These are phyloP conservation scores for Cubamyces lactineus DNA, from an alignment of 768 basidiomycete species.

Conservation along the genomic window DNA sequence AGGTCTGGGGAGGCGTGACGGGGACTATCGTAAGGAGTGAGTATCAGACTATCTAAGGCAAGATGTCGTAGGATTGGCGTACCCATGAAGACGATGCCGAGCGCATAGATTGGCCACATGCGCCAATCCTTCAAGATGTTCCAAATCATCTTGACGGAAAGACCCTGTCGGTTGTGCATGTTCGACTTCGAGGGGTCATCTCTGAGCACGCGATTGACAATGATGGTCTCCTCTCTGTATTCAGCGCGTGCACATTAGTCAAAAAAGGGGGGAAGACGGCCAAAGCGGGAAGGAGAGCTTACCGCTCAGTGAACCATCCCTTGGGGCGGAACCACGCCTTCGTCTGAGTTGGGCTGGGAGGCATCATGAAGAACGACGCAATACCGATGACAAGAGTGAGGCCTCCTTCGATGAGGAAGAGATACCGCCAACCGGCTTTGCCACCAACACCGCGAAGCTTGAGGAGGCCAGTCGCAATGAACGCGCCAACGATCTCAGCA, in stretches of 20 bases:
- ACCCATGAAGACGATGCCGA: constrained; percentile 60
- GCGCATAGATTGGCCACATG: constrained; percentile 66
- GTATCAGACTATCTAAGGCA: neutral
- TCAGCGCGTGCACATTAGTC: neutral
- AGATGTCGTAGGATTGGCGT: constrained; percentile 20
- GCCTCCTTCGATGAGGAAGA: constrained; percentile 58
- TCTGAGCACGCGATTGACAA: constrained; percentile 63
- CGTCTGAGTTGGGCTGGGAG: constrained; percentile 66
- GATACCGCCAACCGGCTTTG: constrained; percentile 59
- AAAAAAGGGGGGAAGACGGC: neutral
- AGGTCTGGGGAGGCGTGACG: constrained; percentile 58
- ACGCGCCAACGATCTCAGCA: constrained; percentile 57
- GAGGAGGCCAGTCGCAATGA: constrained; percentile 67
- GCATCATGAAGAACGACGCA: constrained; percentile 59
- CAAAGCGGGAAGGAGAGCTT: neutral
- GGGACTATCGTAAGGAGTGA: constrained; percentile 46
- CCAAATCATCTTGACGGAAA: constrained; percentile 52
- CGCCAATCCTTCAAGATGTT: constrained; percentile 59
- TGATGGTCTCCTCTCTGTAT: constrained; percentile 60
- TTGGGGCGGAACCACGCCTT: constrained; percentile 60
- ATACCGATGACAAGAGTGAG: constrained; percentile 55
- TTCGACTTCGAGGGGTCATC: constrained; percentile 69
- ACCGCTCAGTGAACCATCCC: constrained; percentile 69
- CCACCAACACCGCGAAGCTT: constrained; percentile 55
- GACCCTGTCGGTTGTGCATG: constrained; percentile 75